Evolutionary conservation across 106 monocot genomes (phyloP).

Genomic region (Apostasia ramifera): DNA sequence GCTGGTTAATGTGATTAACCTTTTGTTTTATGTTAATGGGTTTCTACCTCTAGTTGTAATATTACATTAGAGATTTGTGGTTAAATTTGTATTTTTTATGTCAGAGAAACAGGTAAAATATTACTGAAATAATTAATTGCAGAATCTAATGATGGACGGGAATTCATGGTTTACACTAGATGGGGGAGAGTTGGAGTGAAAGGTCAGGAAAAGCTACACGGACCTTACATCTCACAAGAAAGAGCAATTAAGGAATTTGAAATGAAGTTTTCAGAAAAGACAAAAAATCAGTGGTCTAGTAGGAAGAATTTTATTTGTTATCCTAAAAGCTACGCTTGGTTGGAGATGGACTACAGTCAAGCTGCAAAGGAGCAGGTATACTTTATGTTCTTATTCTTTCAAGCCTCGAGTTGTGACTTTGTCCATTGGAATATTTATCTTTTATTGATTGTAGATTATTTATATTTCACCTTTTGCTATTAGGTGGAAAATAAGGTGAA

Average conservation of each 20-base stretch:
- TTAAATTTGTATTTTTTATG: too few relatives aligned
- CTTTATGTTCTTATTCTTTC: slow-evolving; percentile 2
- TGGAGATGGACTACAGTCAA: slow-evolving; percentile 83
- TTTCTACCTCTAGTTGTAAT: too few relatives aligned
- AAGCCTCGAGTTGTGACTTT: slow-evolving; percentile 3
- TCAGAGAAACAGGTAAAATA: too few relatives aligned
- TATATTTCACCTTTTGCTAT: neutral
- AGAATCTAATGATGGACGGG: slow-evolving; percentile 73
- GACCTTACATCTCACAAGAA: slow-evolving; percentile 39
- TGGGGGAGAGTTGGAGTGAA: slow-evolving; percentile 86
- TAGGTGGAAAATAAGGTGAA: slow-evolving; percentile 26
- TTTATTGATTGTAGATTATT: too few relatives aligned
- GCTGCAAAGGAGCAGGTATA: slow-evolving; percentile 42
- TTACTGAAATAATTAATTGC: slow-evolving; percentile 4
- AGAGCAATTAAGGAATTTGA: slow-evolving; percentile 56
- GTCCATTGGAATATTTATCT: too few relatives aligned
- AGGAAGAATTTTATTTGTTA: slow-evolving; percentile 43
- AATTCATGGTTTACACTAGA: slow-evolving; percentile 66
- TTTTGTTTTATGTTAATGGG: too few relatives aligned
- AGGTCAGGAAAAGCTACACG: slow-evolving; percentile 73
- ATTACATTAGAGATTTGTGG: too few relatives aligned
- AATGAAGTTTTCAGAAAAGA: slow-evolving; percentile 66
- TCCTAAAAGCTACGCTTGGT: slow-evolving; percentile 57
- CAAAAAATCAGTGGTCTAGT: slow-evolving; percentile 58
- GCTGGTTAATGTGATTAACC: too few relatives aligned